phyloP scores from a whole-genome alignment of 768 basidiomycete genomes.

The Lactarius deliciosus region DNA sequence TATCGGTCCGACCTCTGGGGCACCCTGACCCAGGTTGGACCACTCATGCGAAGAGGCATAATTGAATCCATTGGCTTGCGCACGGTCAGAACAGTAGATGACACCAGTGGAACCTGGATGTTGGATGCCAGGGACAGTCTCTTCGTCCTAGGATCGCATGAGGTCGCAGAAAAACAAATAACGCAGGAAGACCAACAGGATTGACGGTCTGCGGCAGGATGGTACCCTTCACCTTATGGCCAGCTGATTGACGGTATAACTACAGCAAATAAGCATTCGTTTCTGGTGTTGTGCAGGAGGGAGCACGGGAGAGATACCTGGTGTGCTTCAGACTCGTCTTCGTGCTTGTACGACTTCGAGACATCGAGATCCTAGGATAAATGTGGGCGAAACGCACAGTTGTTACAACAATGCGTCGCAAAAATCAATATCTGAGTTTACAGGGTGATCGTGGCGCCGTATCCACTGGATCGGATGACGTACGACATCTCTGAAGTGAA shows the following conservation, averaged over 20 bases:
- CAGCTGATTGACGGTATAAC: slow-evolving; percentile 74
- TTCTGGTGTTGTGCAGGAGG: neutral
- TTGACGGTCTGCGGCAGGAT: slow-evolving; percentile 68
- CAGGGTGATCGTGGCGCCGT: slow-evolving; percentile 16
- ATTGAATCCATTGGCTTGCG: slow-evolving; percentile 93
- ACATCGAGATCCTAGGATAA: slow-evolving; percentile 65
- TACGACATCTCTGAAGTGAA: slow-evolving; percentile 45
- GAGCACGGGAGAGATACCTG: slow-evolving; percentile 45
- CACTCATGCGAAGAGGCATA: slow-evolving; percentile 77
- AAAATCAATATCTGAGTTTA: slow-evolving; percentile 31
- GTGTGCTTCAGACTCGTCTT: slow-evolving; percentile 87
- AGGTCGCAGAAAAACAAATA: neutral
- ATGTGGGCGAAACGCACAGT: slow-evolving; percentile 10
- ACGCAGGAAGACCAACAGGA: slow-evolving; percentile 47
- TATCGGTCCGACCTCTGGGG: slow-evolving; percentile 84
- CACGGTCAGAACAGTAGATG: slow-evolving; percentile 89
- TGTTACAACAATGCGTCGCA: slow-evolving; percentile 34
- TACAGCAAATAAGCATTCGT: slow-evolving; percentile 34
- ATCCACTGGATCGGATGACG: slow-evolving; percentile 31
- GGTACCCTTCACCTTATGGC: slow-evolving; percentile 58
- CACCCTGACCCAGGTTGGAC: slow-evolving; percentile 91
- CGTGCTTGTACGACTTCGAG: slow-evolving; percentile 66
- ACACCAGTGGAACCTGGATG: slow-evolving; percentile 67
- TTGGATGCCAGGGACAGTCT: slow-evolving; percentile 85
- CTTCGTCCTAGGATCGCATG: slow-evolving; percentile 61